Evolutionary conservation across 2,329 filamentous ascomycete genomes (phyloP), one percentile per base, ranked within the genome.

Genomic region (Colletotrichum zoysiae): DNA sequence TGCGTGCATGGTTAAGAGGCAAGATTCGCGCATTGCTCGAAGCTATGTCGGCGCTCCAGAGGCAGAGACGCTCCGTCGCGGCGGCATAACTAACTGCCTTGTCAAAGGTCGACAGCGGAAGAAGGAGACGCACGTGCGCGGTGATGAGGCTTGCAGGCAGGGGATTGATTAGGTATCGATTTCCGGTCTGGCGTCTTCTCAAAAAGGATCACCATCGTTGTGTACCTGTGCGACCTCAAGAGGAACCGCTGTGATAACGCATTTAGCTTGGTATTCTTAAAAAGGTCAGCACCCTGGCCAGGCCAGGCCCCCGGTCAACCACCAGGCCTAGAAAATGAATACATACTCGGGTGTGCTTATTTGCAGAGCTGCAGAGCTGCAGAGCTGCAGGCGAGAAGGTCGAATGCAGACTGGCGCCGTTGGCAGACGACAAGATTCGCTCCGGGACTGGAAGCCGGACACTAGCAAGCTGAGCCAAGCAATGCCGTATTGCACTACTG

Each of bases 101-200:
- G 30, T 20, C 8, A 42, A 30, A 51, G 18, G 51, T 33, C 18
- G 12, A 16, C 30, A n/a, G 44, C 33, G 38, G 38, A 11, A 40
- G 48, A 56, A 30, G 40, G 40, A 42, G 9, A 42, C 23, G 67
- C 68, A 67, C 64, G 51, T 71, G 68, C 64, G 26, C 38, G 55
- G 18, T 40, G 46, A 30, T 26, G 65, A 58, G 53, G 40, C 44
- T 69, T 44, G 58, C 30, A 58, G 58, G 53, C 69, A 62, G 40
- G 69, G 65, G 30, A 55, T 56, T 9, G n/a, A n/a, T n/a, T n/a
- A n/a, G n/a, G n/a, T n/a, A n/a, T 48, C 59, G 42, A 55, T 65
- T 61, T 33, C 23, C 40, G 66, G 59, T 50, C 30, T 65, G 65
- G 59, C 23, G 20, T 60, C 18, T 60, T 60, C 69, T 55, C 48